Conservation (phyloP, 2,329 filamentous ascomycete species). For the Diaporthe citrichinensis region DNA sequence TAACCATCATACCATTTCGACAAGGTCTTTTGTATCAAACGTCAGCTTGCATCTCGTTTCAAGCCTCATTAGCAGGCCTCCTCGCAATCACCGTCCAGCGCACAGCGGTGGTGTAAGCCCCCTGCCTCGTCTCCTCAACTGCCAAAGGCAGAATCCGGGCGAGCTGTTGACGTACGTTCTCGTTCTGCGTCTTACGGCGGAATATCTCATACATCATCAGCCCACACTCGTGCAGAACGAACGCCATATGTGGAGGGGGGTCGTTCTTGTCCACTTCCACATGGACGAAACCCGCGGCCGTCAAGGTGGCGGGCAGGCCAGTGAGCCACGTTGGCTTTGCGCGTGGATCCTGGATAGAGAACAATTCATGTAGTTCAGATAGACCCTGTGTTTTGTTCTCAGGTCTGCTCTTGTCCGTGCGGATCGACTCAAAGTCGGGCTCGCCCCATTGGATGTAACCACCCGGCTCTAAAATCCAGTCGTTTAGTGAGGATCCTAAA, state of each 20-base stretch:
- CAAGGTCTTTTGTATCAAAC: too few species aligned
- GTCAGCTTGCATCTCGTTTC: background rate
- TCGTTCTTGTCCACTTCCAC: background rate
- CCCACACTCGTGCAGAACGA: background rate
- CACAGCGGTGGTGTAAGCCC: constrained; percentile 33
- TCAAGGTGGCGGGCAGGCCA: background rate
- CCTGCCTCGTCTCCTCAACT: constrained; percentile 39
- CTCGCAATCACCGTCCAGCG: constrained; percentile 35
- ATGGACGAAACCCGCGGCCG: background rate
- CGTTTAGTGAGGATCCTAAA: background rate
- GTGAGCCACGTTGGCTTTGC: background rate
- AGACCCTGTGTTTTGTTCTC: background rate
- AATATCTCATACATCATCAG: constrained; percentile 46
- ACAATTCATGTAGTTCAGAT: background rate
- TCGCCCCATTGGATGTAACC: constrained; percentile 20
- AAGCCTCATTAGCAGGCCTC: constrained; percentile 22
- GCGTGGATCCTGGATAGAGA: background rate
- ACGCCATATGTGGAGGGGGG: background rate
- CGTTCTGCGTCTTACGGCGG: constrained; percentile 44
- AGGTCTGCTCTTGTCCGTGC: background rate
- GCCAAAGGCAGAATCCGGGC: constrained; percentile 41
- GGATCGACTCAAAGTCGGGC: constrained; percentile 5
- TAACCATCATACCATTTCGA: too few species aligned
- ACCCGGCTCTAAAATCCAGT: background rate
- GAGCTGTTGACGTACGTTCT: constrained; percentile 39